Base-by-base conservation (phyloP, 23 red algal genomes). In the Chondrus crispus region DNA sequence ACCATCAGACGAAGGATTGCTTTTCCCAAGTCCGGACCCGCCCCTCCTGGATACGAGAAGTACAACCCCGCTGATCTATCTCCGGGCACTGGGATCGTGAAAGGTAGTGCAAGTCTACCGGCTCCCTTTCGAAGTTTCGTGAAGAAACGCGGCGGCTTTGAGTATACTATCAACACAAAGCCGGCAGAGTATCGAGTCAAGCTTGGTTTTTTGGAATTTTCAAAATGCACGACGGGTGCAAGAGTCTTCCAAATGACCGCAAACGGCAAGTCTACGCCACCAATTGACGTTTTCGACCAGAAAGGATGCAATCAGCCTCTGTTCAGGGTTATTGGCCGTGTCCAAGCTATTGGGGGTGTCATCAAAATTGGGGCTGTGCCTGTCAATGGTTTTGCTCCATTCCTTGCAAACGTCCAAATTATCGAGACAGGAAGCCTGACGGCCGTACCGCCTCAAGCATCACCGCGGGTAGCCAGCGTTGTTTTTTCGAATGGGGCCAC, bases 131-230 rank as follows among this genome's bases (percentile, higher is more conserved):
- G 70, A 1, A 77, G 68, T 18, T 89, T 72, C 19, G 85, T 68
- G 6, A 39, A 16, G 0, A 62, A 68, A 47, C 52, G 33, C 41
- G 68, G 68, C 45, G 50, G 57, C 49, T 89, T 89, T 50, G 18
- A 29, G 35, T 89, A 89, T 50, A 79, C 85, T 2, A 52, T 50
- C 47, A 4, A 44, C 9, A 26, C 78, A 8, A 38, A 46, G 4
- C 85, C 85, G 3, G 85, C 68, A 4, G 30, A 1, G 0, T 89
- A 89, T 58, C 40, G 4, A 8, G 46, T 89, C 85, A 74, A 47
- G 22, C 64, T 89, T 20, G 85, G 68, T 29, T 89, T 77, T 63
- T 62, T 44, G 16, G 85, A 89, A 19, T 66, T 66, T 19, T 32
- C 35, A 9, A 22, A 66, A 1, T 66, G 60, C 58, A 5, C 6